Percentiles rank a stretch among this genome's conserved stretches.
Evolutionary conservation across 192 early-diverging fungal species (phyloP).

Genomic region (Cetraspora pellucida): DNA sequence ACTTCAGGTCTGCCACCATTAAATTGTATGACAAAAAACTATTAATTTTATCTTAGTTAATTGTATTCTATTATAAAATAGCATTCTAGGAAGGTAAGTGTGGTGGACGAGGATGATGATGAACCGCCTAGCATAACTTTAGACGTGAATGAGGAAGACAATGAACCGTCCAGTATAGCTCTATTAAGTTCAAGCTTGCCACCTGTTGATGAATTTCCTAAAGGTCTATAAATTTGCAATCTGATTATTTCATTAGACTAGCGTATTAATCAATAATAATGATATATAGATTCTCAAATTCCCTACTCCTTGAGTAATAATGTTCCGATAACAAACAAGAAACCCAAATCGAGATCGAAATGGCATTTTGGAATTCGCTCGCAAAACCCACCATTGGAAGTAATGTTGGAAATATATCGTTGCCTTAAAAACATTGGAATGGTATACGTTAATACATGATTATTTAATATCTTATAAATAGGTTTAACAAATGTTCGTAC

Average conservation of each 20-base stretch:
- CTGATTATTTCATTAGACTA: neutral
- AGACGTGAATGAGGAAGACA: neutral
- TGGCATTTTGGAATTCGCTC: conserved; percentile 99
- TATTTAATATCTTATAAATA: too few species aligned
- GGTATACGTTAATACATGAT: conserved; percentile 42
- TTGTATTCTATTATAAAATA: neutral
- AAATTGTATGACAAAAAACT: conserved; percentile 7
- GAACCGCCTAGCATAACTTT: conserved; percentile 55
- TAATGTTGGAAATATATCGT: conserved; percentile 97
- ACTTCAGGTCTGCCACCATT: conserved; percentile 43
- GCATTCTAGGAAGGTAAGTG: conserved; percentile 10
- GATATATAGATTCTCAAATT: too few species aligned
- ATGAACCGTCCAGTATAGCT: conserved; percentile 51
- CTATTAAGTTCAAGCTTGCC: conserved; percentile 66
- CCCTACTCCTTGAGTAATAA: neutral
- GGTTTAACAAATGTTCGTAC: neutral
- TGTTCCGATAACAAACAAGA: conserved; percentile 32
- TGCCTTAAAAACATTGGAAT: conserved; percentile 88
- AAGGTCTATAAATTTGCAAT: conserved; percentile 29
- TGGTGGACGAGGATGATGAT: conserved; percentile 14
- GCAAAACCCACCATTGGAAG: conserved; percentile 85
- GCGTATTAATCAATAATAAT: neutral
- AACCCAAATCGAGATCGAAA: conserved; percentile 63
- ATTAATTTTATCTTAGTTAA: neutral
- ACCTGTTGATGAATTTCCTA: conserved; percentile 35